A percentile compares a stretch with the other conserved stretches of the same genome.
Evolutionary conservation across 2,329 filamentous ascomycete species (phyloP).

Genomic region (Aspergillus cejpii): DNA sequence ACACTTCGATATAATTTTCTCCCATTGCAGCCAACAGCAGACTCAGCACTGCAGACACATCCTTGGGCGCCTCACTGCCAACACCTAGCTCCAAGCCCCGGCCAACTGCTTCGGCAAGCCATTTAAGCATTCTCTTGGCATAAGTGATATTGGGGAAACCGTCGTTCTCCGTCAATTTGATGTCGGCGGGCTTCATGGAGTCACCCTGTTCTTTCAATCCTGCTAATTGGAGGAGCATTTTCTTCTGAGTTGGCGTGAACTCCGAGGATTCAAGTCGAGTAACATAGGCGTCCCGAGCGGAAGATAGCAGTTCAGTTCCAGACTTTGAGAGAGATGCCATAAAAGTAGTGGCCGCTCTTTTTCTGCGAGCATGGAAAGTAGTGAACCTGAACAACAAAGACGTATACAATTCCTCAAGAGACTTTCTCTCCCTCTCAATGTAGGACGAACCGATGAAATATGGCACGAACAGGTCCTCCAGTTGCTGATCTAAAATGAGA

Average conservation of each 20-base stretch:
- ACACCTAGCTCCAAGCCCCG: constrained; percentile 85
- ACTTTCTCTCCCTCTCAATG: constrained; percentile 59
- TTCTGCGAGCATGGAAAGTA: constrained; percentile 72
- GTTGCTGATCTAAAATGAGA: constrained; percentile 59
- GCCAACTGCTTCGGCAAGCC: constrained; percentile 91
- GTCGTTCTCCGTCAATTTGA: constrained; percentile 86
- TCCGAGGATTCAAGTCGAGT: constrained; percentile 84
- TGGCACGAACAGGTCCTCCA: constrained; percentile 60
- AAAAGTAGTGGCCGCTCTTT: constrained; percentile 84
- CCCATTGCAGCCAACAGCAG: constrained; percentile 83
- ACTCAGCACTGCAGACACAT: constrained; percentile 77
- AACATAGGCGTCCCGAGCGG: constrained; percentile 85
- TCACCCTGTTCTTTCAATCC: constrained; percentile 65
- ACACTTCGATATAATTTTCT: constrained; percentile 65
- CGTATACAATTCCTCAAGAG: constrained; percentile 74
- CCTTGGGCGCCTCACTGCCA: constrained; percentile 82
- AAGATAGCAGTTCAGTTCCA: constrained; percentile 78
- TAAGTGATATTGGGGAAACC: constrained; percentile 74
- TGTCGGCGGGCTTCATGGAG: constrained; percentile 66
- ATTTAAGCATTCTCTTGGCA: constrained; percentile 96
- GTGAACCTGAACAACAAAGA: constrained; percentile 94
- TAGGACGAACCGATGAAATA: constrained; percentile 61
- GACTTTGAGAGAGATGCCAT: constrained; percentile 88
- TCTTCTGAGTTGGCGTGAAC: constrained; percentile 77
- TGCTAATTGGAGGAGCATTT: constrained; percentile 82